phyloP scores from a whole-genome alignment of 805 yeast genomes.

The Spathaspora passalidarum region DNA sequence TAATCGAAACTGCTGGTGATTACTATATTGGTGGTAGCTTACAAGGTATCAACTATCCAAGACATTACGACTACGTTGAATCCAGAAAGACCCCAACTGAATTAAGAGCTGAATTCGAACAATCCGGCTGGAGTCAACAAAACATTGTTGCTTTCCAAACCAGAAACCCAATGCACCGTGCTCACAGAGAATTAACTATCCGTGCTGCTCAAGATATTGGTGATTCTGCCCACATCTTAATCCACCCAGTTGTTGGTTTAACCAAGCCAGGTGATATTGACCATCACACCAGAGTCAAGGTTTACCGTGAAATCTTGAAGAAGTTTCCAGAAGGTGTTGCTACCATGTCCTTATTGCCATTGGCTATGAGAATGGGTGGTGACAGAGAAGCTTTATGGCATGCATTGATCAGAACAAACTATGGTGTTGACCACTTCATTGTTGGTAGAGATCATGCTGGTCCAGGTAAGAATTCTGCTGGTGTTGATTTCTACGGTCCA shows the following conservation, averaged over 20 bases:
- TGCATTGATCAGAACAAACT: constrained; percentile 92
- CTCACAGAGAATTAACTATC: constrained; percentile 93
- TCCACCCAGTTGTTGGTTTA: constrained; percentile 95
- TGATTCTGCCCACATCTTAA: constrained; percentile 69
- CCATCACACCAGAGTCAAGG: constrained; percentile 95
- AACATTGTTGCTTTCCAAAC: constrained; percentile 94
- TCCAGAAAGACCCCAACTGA: constrained; percentile 88
- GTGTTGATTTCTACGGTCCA: constrained; percentile 94
- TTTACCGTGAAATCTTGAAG: constrained; percentile 86
- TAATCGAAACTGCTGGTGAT: constrained; percentile 73
- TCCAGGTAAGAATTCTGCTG: constrained; percentile 84
- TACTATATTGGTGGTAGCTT: constrained; percentile 84
- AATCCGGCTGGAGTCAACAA: constrained; percentile 74
- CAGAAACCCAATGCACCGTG: constrained; percentile 98
- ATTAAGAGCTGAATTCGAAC: constrained; percentile 77
- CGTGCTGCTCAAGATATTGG: constrained; percentile 94
- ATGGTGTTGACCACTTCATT: constrained; percentile 95
- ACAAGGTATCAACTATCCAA: constrained; percentile 80
- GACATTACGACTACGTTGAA: constrained; percentile 87
- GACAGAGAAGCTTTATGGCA: constrained; percentile 99
- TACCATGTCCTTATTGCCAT: constrained; percentile 78
- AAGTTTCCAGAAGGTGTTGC: constrained; percentile 95
- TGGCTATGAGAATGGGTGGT: constrained; percentile 99
- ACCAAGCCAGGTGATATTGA: constrained; percentile 98
- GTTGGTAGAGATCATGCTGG: constrained; percentile 99